phyloP scores from a whole-genome alignment of 441 rosid species.

The Kokia cookei region DNA sequence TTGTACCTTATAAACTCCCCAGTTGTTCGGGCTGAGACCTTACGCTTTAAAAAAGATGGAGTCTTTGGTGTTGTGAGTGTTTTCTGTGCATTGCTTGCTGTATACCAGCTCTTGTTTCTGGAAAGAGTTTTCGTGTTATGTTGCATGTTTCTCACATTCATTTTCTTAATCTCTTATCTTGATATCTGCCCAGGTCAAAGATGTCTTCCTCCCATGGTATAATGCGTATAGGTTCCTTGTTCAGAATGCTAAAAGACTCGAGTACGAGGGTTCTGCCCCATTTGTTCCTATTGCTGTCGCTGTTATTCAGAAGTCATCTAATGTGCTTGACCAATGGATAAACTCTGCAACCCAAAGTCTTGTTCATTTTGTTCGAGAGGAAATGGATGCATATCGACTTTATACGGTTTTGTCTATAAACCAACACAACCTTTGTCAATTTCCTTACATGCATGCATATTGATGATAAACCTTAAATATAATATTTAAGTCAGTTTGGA shows the following conservation, averaged over 20 bases:
- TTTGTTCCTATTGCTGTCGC: slow-evolving; percentile 62
- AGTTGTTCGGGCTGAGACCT: slow-evolving; percentile 93
- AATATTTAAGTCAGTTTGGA: neutral
- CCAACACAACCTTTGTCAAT: slow-evolving; percentile 9
- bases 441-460: neutral
- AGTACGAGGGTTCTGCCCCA: slow-evolving; percentile 69
- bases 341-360: slow-evolving; percentile 97
- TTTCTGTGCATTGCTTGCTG: neutral
- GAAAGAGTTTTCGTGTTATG: neutral
- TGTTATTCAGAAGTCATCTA: slow-evolving; percentile 61
- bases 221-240: slow-evolving; percentile 98
- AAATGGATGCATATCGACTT: slow-evolving; percentile 95
- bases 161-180: slow-evolving; percentile 6
- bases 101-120: slow-evolving; percentile 6
- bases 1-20: slow-evolving; percentile 96
- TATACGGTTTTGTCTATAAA: slow-evolving; percentile 59
- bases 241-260: slow-evolving; percentile 97
- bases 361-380: slow-evolving; percentile 78
- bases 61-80: slow-evolving; percentile 91
- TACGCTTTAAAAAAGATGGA: slow-evolving; percentile 91
- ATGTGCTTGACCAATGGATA: slow-evolving; percentile 98
- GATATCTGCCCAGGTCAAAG: slow-evolving; percentile 72
- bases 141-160: neutral
- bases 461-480: neutral
- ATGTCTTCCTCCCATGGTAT: slow-evolving; percentile 99